Conservation (phyloP, 2,329 filamentous ascomycete species). For the Exserohilum turcica region DNA sequence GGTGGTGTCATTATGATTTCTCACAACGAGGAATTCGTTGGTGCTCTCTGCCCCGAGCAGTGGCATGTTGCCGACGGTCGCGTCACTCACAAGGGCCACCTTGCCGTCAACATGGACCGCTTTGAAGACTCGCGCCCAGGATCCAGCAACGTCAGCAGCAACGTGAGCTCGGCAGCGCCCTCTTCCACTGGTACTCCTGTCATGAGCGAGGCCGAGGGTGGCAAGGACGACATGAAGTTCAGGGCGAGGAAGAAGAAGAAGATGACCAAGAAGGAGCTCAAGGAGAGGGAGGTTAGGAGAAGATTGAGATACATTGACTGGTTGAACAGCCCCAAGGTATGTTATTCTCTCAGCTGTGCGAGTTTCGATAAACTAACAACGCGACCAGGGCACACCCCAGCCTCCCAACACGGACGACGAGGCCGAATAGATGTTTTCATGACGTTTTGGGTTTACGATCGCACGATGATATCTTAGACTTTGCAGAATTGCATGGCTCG, state of each 20-base stretch:
- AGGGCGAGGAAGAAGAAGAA: slow-evolving; percentile 95
- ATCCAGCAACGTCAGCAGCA: slow-evolving; percentile 58
- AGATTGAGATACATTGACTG: slow-evolving; percentile 80
- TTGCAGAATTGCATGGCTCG: slow-evolving; percentile 27
- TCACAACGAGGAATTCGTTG: slow-evolving; percentile 98
- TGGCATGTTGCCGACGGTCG: slow-evolving; percentile 91
- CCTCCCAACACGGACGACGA: slow-evolving; percentile 50
- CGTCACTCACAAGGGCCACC: slow-evolving; percentile 80
- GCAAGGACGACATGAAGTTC: slow-evolving; percentile 81
- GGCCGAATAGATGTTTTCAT: slow-evolving; percentile 35
- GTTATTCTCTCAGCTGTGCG: slow-evolving; percentile 2
- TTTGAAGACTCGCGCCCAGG: slow-evolving; percentile 83
- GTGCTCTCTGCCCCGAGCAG: slow-evolving; percentile 92
- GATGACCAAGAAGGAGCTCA: slow-evolving; percentile 94
- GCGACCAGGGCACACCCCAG: slow-evolving; percentile 45
- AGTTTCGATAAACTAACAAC: slow-evolving; percentile 24
- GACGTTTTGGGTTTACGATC: slow-evolving; percentile 12
- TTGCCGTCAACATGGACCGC: slow-evolving; percentile 75
- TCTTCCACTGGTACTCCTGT: slow-evolving; percentile 64
- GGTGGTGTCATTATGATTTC: slow-evolving; percentile 99
- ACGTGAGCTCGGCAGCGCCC: slow-evolving; percentile 44
- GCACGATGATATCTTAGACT: slow-evolving; percentile 19
- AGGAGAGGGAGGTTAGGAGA: slow-evolving; percentile 87
- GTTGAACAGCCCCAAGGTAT: slow-evolving; percentile 71
- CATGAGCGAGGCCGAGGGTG: slow-evolving; percentile 84